These are phyloP conservation scores for Rhodotorula sphaerocarpa DNA, from an alignment of 768 basidiomycete genomes.

Conservation along the genomic window DNA sequence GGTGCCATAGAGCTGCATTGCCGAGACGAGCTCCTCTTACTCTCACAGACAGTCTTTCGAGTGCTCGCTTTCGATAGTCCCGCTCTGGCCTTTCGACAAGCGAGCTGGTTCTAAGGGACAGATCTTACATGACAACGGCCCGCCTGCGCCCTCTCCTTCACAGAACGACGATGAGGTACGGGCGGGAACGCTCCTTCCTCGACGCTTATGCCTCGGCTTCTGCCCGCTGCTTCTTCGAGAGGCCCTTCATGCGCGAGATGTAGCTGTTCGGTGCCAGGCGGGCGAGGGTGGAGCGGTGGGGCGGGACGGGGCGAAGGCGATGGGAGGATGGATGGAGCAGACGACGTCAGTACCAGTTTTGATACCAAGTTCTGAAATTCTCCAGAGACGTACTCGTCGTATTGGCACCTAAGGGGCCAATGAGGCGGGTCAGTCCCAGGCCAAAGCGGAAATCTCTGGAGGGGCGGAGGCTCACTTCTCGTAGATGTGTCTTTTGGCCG, in stretches of 20 bases:
- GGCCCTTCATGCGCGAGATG: conserved; percentile 35
- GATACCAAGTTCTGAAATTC: too few relatives aligned
- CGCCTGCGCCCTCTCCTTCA: too few relatives aligned
- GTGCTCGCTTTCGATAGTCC: too few relatives aligned
- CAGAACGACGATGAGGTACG: too few relatives aligned
- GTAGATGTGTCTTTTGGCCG: conserved; percentile 34
- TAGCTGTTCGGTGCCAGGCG: conserved; percentile 14
- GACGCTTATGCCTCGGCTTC: conserved; percentile 11
- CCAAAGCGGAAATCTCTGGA: background rate
- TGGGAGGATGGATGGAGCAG: background rate
- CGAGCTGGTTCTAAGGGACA: too few relatives aligned
- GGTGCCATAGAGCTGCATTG: too few relatives aligned
- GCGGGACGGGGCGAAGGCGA: background rate
- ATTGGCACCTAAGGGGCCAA: conserved; percentile 36
- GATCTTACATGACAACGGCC: too few relatives aligned
- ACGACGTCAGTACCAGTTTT: background rate
- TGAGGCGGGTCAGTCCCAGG: background rate
- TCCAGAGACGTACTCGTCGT: conserved; percentile 37
- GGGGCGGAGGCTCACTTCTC: conserved; percentile 33
- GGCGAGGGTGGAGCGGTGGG: background rate
- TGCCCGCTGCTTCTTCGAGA: conserved; percentile 18
- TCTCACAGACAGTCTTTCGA: too few relatives aligned
- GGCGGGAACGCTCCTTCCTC: too few relatives aligned
- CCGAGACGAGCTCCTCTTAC: too few relatives aligned
- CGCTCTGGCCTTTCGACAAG: too few relatives aligned